Base-by-base conservation (phyloP, 306 rosid genomes). In the Fragaria vesca region DNA sequence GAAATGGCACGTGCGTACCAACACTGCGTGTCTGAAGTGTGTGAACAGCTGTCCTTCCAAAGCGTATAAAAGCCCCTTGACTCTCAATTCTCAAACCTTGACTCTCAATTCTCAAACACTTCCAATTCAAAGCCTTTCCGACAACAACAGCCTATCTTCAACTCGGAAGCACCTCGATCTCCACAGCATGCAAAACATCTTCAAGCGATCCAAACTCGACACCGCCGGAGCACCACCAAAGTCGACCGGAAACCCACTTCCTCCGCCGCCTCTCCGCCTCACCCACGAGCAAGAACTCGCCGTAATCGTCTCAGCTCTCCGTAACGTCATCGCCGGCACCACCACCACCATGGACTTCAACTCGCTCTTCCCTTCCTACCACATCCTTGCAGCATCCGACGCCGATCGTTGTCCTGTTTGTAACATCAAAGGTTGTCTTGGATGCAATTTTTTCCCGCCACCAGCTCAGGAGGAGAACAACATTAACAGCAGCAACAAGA, bases 321-420 rank as follows among this genome's bases (percentile, higher is more conserved):
- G 93, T 51, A 88, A 91, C 81, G 97, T 95, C 20, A 76, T 91
- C 51, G 18, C 93, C 42, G 99, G 97, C 47, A 79, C 86, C 42
- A 75, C 85, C 43, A 75, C 85, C 15, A 7, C 68, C 18, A 1
- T 8, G 81, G 80, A 21, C 70, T 52, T 51, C 3, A 71, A 20
- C 21, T 66, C 69, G 17, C 79, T 43, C 48, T 50, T 50, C 60
- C 73, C 45, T 26, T 52, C 43, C 47, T 60, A 11, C 10, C 40
- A 66, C 58, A 32, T 32, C 36, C 36, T 32, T 32, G 36, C 36
- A 32, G 36, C 36, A 32, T 32, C 36, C 36, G 36, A 32, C 0
- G 36, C 36, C 36, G 36, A 32, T 32, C 36, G 36, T 32, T 32
- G 36, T 32, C 36, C 36, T 32, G 85, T 82, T n/a, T 95, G 97